Percentiles rank a stretch among this genome's conserved stretches.
Evolutionary conservation across 371 early-diverging fungal species (phyloP).

Genomic region (Mortierella sp.): DNA sequence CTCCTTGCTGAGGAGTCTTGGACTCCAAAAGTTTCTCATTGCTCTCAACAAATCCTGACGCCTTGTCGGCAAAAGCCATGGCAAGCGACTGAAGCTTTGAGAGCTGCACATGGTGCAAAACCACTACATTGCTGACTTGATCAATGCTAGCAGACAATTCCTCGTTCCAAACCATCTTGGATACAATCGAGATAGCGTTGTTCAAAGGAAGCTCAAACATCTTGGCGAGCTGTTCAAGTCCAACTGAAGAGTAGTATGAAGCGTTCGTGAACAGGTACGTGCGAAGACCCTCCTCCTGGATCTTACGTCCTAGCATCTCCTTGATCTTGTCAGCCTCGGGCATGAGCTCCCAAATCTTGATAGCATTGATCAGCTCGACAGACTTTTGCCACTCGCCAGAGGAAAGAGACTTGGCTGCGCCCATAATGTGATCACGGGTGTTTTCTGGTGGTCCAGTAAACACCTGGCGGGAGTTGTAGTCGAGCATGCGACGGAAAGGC

Average conservation of each 20-base stretch:
- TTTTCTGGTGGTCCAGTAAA: constrained; percentile 97
- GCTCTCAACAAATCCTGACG: constrained; percentile 85
- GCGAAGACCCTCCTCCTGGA: constrained; percentile 96
- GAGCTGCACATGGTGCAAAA: constrained; percentile 86
- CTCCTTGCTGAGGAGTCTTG: constrained; percentile 63
- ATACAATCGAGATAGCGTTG: constrained; percentile 80
- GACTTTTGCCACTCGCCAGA: constrained; percentile 95
- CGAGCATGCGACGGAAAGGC: constrained; percentile 94
- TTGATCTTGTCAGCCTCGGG: constrained; percentile 84
- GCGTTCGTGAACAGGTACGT: constrained; percentile 95
- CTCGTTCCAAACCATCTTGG: constrained; percentile 94
- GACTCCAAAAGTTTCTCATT: constrained; percentile 91
- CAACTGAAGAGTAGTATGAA: constrained; percentile 89
- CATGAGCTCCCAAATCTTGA: constrained; percentile 97
- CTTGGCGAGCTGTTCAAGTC: constrained; percentile 80
- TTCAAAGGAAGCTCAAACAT: constrained; percentile 89
- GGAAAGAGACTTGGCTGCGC: constrained; percentile 92
- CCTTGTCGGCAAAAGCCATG: constrained; percentile 91
- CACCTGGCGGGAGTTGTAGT: constrained; percentile 94
- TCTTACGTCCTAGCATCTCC: constrained; percentile 89
- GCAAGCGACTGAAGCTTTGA: constrained; percentile 90
- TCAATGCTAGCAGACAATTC: constrained; percentile 89
- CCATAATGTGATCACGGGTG: constrained; percentile 98
- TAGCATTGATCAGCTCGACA: constrained; percentile 83
- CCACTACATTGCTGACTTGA: constrained; percentile 82